These are phyloP conservation scores for Zychaea mexicana DNA, from an alignment of 371 early-diverging fungal genomes.

Conservation along the genomic window DNA sequence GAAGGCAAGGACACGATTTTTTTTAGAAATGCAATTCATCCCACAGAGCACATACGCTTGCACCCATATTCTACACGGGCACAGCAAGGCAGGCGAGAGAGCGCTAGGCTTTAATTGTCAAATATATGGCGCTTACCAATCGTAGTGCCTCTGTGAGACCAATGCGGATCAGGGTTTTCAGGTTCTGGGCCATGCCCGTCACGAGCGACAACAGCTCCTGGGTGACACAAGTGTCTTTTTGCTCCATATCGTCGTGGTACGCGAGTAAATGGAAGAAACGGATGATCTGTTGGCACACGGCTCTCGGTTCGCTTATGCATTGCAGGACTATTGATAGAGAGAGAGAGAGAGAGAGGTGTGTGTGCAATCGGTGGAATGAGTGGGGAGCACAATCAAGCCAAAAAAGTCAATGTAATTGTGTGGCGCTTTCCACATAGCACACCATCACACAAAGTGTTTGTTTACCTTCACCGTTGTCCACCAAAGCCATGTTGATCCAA, in stretches of 20 bases:
- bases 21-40: not conserved
- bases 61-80: too few species aligned
- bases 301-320: conserved; percentile 75
- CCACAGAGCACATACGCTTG: too few species aligned
- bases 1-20: not conserved
- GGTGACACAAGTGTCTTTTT: conserved; percentile 70
- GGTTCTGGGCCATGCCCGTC: conserved; percentile 64
- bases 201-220: conserved; percentile 88
- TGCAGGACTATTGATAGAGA: conserved; percentile 50
- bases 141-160: conserved; percentile 85
- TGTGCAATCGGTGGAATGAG: not conserved
- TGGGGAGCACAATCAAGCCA: not conserved
- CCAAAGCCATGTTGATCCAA: conserved; percentile 35
- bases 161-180: conserved; percentile 68
- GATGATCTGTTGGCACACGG: conserved; percentile 30
- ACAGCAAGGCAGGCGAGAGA: not conserved
- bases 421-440: too few species aligned
- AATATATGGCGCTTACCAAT: conserved; percentile 68
- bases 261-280: conserved; percentile 54
- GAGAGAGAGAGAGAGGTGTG: too few species aligned
- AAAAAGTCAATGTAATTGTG: too few species aligned
- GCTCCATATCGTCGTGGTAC: conserved; percentile 42
- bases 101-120: conserved; percentile 3
- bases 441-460: not conserved
- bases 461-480: not conserved